phyloP scores from a whole-genome alignment of 1,284 basidiomycete species.

The Cryptococcus sp. region DNA sequence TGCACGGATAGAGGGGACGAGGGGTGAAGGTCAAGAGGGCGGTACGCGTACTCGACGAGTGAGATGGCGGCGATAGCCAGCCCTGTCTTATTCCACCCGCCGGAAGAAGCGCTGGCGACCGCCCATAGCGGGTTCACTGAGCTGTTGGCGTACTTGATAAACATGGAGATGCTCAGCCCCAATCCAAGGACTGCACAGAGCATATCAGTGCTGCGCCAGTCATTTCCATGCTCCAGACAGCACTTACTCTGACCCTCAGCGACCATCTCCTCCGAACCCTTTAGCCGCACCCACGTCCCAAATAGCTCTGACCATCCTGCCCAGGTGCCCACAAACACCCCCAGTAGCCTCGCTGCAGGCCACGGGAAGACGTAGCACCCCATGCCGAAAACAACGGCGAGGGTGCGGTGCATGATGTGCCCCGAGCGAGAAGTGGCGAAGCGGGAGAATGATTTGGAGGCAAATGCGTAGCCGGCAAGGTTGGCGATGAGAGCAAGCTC shows the following conservation, averaged over 20 bases:
- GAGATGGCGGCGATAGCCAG: constrained; percentile 50
- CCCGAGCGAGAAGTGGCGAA: constrained; percentile 56
- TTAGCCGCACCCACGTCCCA: constrained; percentile 58
- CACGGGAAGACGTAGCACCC: constrained; percentile 59
- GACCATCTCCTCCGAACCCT: constrained; percentile 51
- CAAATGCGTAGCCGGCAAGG: constrained; percentile 64
- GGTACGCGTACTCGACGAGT: constrained; percentile 36
- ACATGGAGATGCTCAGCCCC: constrained; percentile 65
- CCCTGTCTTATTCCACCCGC: constrained; percentile 69
- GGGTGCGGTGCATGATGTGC: constrained; percentile 53
- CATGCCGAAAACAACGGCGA: constrained; percentile 60
- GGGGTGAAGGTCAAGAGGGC: constrained; percentile 39
- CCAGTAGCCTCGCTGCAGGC: constrained; percentile 59
- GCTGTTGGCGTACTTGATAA: constrained; percentile 75
- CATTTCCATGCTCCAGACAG: neutral
- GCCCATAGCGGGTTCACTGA: constrained; percentile 87
- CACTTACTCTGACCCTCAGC: constrained; percentile 59
- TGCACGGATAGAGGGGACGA: constrained; percentile 21
- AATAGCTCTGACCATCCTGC: constrained; percentile 57
- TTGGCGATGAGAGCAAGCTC: constrained; percentile 65
- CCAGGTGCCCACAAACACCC: constrained; percentile 59
- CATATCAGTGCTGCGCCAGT: constrained; percentile 2
- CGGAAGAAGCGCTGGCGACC: constrained; percentile 63
- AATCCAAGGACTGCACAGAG: constrained; percentile 57
- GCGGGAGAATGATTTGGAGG: constrained; percentile 51